Evolutionary conservation across 179 eudicot species (phyloP).

Genomic region (Camellia oleifera): DNA sequence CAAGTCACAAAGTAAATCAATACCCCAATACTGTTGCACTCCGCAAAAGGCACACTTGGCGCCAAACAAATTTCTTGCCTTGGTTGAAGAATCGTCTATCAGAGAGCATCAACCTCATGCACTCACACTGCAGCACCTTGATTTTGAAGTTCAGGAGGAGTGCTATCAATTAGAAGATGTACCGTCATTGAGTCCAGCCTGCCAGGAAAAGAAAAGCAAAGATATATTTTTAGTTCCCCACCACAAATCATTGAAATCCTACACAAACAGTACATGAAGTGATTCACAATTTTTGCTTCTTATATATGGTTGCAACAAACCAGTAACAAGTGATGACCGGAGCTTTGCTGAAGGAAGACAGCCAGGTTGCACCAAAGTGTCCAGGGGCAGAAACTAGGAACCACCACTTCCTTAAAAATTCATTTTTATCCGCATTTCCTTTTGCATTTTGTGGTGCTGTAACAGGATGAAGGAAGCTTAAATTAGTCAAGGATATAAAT

Average conservation of each 20-base stretch:
- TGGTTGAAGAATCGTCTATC: too few relatives aligned
- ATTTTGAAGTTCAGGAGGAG: too few relatives aligned
- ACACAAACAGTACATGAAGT: not conserved
- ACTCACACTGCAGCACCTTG: too few relatives aligned
- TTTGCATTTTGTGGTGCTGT: constrained; percentile 4
- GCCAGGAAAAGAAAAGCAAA: too few relatives aligned
- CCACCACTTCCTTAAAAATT: not conserved
- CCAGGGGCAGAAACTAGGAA: constrained; percentile 3
- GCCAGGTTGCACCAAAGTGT: not conserved
- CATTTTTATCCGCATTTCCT: not conserved
- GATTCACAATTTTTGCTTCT: not conserved
- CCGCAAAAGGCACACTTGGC: too few relatives aligned
- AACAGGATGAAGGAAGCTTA: not conserved
- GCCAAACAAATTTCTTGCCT: too few relatives aligned
- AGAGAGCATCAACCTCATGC: too few relatives aligned
- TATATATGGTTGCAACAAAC: not conserved
- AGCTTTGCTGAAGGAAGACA: constrained; percentile 4
- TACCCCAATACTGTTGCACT: too few relatives aligned
- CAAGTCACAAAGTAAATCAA: too few relatives aligned
- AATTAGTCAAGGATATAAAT: not conserved
- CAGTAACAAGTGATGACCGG: not conserved
- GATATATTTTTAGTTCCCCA: too few relatives aligned
- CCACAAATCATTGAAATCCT: not conserved
- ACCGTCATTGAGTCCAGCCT: too few relatives aligned
- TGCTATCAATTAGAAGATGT: too few relatives aligned